Conservation (phyloP, 163 green algal species). For the Chlorella variabilis region DNA sequence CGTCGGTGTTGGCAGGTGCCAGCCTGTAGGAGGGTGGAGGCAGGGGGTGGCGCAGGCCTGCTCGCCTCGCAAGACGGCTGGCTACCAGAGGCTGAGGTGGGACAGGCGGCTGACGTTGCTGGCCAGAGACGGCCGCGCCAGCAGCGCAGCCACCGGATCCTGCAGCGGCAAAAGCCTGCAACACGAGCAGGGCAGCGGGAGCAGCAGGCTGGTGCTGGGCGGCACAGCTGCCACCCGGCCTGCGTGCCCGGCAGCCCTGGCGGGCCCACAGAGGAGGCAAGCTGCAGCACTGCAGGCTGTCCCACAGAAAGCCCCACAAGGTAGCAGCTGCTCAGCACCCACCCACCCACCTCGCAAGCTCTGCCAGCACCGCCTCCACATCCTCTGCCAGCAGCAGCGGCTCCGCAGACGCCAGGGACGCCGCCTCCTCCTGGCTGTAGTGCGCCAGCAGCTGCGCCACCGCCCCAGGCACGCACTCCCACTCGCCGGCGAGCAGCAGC, state of each 20-base stretch:
- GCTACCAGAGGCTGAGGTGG: constrained; percentile 39
- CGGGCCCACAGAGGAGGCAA: background rate
- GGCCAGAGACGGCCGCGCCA: constrained; percentile 1
- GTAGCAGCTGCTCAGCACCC: too few relatives aligned
- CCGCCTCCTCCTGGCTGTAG: constrained; percentile 23
- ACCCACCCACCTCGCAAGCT: constrained; percentile 26
- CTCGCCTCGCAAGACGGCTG: background rate
- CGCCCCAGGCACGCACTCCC: constrained; percentile 14
- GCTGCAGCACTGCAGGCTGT: background rate
- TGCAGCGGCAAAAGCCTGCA: constrained; percentile 20
- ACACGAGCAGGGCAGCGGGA: background rate
- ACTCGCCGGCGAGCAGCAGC: constrained; percentile 33
- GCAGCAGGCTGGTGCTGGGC: background rate
- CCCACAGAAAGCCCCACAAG: background rate
- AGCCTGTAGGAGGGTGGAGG: constrained; percentile 10
- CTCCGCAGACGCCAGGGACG: background rate
- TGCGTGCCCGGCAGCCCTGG: too few relatives aligned
- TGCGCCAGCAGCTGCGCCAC: constrained; percentile 4
- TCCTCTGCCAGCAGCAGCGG: constrained; percentile 36
- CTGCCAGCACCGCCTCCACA: constrained; percentile 18
- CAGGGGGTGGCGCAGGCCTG: background rate
- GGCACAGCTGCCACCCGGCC: too few relatives aligned
- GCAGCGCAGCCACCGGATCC: background rate
- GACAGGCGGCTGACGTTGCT: constrained; percentile 6
- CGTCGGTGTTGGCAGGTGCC: background rate